Evolutionary conservation across 257 asterid species (phyloP), one percentile per base, ranked within the genome.

Genomic region (Ehretia macrophylla): DNA sequence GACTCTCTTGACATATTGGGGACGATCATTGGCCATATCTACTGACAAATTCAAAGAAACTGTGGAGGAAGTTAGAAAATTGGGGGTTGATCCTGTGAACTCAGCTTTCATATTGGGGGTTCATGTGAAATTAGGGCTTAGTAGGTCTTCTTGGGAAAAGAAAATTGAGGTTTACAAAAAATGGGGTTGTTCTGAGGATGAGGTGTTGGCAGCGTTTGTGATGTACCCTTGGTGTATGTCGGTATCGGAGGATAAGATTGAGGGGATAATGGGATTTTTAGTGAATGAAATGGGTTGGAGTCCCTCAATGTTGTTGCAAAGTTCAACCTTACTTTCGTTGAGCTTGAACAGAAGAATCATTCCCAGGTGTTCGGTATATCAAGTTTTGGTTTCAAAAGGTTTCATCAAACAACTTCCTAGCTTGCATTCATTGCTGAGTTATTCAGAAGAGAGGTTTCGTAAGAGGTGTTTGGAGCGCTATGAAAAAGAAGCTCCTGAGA

Each of bases 151-250:
- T 14, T 59, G 63, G 74, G 17, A 49, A 8, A 50, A 27, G 17
- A 69, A 63, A 39, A 17, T 63, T 21, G 20, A 57, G 8, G 17
- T 55, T 23, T 73, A 68, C 11, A 37, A 55, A 59, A 73, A 11
- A 50, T 63, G 70, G 74, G 78, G 78, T 16, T 64, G 66, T 32
- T 62, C 74, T 8, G 62, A 58, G 59, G 46, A 63, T 44, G 67
- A 67, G 48, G 56, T 73, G 35, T 22, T 44, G 50, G n/a, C 3
- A 38, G 64, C 67, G 10, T 73, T 67, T 20, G 49, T 11, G 59
- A 67, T 23, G 59, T 18, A 63, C 16, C 22, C 67, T 0, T 51
- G 58, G 32, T 39, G 59, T 40, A 67, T 73, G 78, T 50, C 66
- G 0, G 13, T 52, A 27, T 72, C 78, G 10, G 66, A 38, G 20